Conservation (phyloP, 768 basidiomycete species). For the Paxillus ammoniavirescens region DNA sequence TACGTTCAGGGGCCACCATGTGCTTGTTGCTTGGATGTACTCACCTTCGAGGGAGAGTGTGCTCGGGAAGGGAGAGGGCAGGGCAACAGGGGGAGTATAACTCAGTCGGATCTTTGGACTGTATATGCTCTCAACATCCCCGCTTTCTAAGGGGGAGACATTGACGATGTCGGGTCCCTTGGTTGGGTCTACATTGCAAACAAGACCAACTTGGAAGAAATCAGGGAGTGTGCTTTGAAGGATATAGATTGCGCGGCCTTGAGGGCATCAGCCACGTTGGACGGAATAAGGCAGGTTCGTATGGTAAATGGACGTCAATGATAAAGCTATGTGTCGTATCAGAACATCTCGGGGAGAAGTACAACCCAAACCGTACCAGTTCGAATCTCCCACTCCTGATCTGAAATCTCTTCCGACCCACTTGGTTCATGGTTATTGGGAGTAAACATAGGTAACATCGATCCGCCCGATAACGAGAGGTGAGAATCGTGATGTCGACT, state of each 20-base stretch:
- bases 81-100: conserved; percentile 65
- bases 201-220: conserved; percentile 68
- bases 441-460: conserved; percentile 22
- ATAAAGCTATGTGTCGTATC: conserved; percentile 26
- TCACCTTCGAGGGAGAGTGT: conserved; percentile 71
- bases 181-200: conserved; percentile 51
- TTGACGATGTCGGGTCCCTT: conserved; percentile 34
- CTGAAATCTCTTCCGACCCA: conserved; percentile 41
- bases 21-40: conserved; percentile 3
- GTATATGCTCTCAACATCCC: conserved; percentile 50
- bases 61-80: conserved; percentile 69
- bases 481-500: background rate
- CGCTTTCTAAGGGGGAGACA: conserved; percentile 26
- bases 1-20: conserved; percentile 1
- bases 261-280: background rate
- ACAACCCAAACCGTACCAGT: conserved; percentile 47
- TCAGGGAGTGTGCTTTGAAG: conserved; percentile 67
- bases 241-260: conserved; percentile 71
- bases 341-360: conserved; percentile 19
- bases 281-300: background rate
- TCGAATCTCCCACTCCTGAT: conserved; percentile 76
- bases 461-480: conserved; percentile 2
- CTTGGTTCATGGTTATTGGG: conserved; percentile 14
- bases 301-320: background rate
- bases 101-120: conserved; percentile 58